Percentiles rank a stretch among this genome's conserved stretches.
phyloP scores from a whole-genome alignment of 1,284 basidiomycete genomes.

The Austroboletus niveus region DNA sequence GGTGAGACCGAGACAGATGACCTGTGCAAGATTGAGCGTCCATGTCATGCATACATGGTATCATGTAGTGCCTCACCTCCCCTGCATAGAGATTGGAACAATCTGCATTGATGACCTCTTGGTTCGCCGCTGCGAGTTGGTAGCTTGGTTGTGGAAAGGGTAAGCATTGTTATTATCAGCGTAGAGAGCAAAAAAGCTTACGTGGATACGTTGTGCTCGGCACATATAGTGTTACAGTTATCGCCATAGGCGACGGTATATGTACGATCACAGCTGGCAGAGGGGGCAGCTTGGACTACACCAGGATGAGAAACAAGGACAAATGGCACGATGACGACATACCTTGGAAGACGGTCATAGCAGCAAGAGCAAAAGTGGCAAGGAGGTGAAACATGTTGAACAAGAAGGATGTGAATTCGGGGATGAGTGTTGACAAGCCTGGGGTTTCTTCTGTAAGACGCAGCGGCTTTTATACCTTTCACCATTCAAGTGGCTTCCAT shows the following conservation, averaged over 20 bases:
- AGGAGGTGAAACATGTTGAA: slow-evolving; percentile 20
- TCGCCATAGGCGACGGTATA: slow-evolving; percentile 36
- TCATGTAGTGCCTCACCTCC: slow-evolving; percentile 16
- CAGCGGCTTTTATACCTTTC: slow-evolving; percentile 21
- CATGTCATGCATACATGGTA: background rate
- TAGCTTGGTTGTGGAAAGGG: slow-evolving; percentile 29
- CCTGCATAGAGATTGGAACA: slow-evolving; percentile 39
- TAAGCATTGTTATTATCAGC: background rate
- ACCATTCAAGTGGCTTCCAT: background rate
- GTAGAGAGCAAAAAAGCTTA: slow-evolving; percentile 17
- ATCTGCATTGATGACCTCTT: slow-evolving; percentile 30
- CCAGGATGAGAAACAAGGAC: background rate
- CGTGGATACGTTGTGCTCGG: slow-evolving; percentile 43
- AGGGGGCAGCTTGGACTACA: slow-evolving; percentile 19
- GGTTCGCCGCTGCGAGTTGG: slow-evolving; percentile 41
- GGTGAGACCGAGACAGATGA: slow-evolving; percentile 32
- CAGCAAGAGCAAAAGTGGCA: slow-evolving; percentile 13
- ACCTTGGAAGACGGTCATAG: slow-evolving; percentile 16
- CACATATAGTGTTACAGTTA: slow-evolving; percentile 40
- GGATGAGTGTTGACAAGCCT: background rate
- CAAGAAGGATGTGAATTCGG: background rate
- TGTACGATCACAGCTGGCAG: slow-evolving; percentile 37
- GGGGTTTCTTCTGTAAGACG: background rate
- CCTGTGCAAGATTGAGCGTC: slow-evolving; percentile 9
- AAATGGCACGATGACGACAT: background rate